Percentiles rank a stretch among this genome's conserved stretches.
These are phyloP conservation scores for Trichothecium sympodiale DNA, from an alignment of 2,329 filamentous ascomycete species.

Conservation along the genomic window DNA sequence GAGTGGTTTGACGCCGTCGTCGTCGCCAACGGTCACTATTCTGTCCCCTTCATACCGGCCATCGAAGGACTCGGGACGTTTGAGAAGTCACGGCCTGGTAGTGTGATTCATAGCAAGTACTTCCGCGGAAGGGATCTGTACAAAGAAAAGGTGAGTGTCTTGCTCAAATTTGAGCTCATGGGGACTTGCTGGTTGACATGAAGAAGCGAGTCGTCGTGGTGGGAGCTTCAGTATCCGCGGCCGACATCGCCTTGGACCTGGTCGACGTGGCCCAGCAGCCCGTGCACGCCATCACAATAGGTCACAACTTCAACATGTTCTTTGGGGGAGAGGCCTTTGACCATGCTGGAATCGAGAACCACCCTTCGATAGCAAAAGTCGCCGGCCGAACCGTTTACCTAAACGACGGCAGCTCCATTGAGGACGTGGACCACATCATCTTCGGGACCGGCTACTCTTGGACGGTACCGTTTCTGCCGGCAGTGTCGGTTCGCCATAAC, in stretches of 20 bases:
- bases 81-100: constrained; percentile 32
- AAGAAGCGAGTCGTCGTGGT: constrained; percentile 46
- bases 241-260: constrained; percentile 48
- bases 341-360: constrained; percentile 38
- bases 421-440: constrained; percentile 49
- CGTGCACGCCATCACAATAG: constrained; percentile 38
- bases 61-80: constrained; percentile 37
- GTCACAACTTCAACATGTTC: constrained; percentile 37
- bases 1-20: constrained; percentile 52
- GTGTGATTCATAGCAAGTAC: constrained; percentile 44
- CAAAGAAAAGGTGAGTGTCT: constrained; percentile 27
- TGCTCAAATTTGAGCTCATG: neutral
- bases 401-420: constrained; percentile 38
- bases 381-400: constrained; percentile 39
- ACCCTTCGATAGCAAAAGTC: constrained; percentile 37
- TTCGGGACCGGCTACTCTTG: constrained; percentile 58
- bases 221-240: constrained; percentile 53
- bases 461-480: constrained; percentile 49
- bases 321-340: constrained; percentile 49
- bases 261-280: constrained; percentile 31
- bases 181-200: constrained; percentile 1
- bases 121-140: constrained; percentile 35
- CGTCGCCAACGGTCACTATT: constrained; percentile 50
- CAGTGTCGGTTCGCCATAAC: constrained; percentile 40
- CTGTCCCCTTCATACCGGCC: constrained; percentile 42